Percentiles rank a stretch among this genome's conserved stretches.
These are phyloP conservation scores for Penicillium salamii DNA, from an alignment of 495 filamentous ascomycete species.

Conservation along the genomic window DNA sequence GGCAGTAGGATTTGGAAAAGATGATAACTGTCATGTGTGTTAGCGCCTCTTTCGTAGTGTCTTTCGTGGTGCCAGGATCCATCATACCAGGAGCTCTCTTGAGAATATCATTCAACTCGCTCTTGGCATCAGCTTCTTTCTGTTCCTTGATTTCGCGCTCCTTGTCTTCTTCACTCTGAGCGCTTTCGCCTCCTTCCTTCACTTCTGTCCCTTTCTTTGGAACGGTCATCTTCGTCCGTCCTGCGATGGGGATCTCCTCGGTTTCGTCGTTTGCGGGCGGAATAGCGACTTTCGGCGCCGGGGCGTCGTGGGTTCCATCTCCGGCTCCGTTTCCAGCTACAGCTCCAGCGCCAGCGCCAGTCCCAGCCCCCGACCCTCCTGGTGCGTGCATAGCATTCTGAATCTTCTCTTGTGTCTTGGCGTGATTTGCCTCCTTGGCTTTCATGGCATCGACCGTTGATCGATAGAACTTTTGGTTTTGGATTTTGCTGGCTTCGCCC, in stretches of 20 bases:
- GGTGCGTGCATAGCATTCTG: slow-evolving; percentile 36
- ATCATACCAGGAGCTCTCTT: slow-evolving; percentile 78
- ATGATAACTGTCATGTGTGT: slow-evolving; percentile 66
- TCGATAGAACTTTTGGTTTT: slow-evolving; percentile 49
- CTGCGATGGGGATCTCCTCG: slow-evolving; percentile 58
- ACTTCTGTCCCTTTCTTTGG: slow-evolving; percentile 37
- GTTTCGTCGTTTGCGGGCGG: slow-evolving; percentile 29
- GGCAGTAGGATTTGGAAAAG: slow-evolving; percentile 93
- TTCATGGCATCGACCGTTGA: slow-evolving; percentile 50
- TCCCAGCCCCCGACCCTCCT: no score
- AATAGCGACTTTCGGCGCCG: slow-evolving; percentile 51
- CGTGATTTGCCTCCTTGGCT: slow-evolving; percentile 34
- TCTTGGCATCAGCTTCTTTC: slow-evolving; percentile 36
- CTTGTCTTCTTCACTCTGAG: slow-evolving; percentile 24
- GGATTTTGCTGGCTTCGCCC: slow-evolving; percentile 41
- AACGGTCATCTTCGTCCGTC: slow-evolving; percentile 61
- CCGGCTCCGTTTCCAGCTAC: slow-evolving; percentile 1
- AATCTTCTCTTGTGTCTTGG: slow-evolving; percentile 23
- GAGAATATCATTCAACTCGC: slow-evolving; percentile 70
- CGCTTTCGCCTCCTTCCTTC: neutral
- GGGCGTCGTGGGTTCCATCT: no score
- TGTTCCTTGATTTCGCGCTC: slow-evolving; percentile 15
- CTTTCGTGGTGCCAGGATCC: neutral
- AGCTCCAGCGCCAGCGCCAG: no score
- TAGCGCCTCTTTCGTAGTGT: no score